Conservation (phyloP, 352 stramenopile genomes). For the Globisporangium nodosum region DNA sequence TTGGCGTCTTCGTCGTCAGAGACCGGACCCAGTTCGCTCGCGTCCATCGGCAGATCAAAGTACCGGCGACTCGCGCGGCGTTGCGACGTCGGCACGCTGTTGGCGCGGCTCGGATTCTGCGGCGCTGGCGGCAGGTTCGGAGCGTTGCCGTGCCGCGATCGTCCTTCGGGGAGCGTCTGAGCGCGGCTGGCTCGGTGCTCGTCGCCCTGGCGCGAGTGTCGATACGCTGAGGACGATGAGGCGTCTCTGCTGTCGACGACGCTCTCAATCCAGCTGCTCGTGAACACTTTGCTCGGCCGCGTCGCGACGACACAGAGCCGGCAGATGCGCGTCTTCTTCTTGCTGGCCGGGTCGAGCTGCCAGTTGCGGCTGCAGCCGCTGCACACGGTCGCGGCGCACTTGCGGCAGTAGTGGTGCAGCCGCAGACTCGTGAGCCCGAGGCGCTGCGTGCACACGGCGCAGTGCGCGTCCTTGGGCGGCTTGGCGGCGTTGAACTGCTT, state of each 20-base stretch:
- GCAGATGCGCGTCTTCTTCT: conserved; percentile 19
- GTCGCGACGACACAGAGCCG: conserved; percentile 8
- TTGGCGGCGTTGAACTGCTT: conserved; percentile 13
- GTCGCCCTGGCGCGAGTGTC: background rate
- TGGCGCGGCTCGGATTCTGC: background rate
- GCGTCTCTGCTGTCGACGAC: background rate
- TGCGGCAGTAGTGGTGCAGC: conserved; percentile 13
- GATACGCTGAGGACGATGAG: background rate
- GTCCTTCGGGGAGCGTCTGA: background rate
- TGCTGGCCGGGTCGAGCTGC: background rate
- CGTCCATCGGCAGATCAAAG: conserved; percentile 14
- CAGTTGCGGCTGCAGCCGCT: conserved; percentile 15
- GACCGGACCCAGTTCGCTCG: conserved; percentile 6
- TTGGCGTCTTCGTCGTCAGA: conserved; percentile 2
- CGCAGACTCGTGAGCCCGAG: conserved; percentile 14
- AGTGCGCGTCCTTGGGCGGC: conserved; percentile 9
- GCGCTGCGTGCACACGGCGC: conserved; percentile 15
- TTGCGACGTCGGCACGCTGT: background rate
- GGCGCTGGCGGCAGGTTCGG: background rate
- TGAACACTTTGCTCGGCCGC: background rate
- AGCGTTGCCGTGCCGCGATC: background rate
- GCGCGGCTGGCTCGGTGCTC: background rate
- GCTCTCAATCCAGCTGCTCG: background rate
- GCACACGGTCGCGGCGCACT: conserved; percentile 16
- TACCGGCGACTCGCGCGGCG: conserved; percentile 2